Conservation (phyloP, 176 grass and related monocot species). For the Hyparrhenia diplandra region DNA sequence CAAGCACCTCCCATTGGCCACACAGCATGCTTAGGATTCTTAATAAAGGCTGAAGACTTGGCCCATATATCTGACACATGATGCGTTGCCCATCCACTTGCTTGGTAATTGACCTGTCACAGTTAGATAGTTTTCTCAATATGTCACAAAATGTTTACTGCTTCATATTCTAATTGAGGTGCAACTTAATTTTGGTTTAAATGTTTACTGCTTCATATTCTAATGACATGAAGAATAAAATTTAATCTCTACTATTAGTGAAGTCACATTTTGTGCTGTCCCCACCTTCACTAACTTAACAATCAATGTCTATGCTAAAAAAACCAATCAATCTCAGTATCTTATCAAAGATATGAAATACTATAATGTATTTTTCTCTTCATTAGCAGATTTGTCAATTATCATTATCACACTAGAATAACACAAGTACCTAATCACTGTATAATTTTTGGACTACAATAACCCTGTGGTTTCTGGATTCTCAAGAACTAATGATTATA, state of each 20-base stretch:
- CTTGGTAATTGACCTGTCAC: constrained; percentile 70
- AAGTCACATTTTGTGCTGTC: not conserved
- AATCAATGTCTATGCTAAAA: not conserved
- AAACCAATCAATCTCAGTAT: not conserved
- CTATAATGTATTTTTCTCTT: not conserved
- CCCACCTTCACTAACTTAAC: too few relatives aligned
- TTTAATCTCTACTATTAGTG: not conserved
- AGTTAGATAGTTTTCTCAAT: not conserved
- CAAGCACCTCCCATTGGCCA: constrained; percentile 94
- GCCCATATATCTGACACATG: constrained; percentile 83
- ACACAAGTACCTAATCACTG: too few relatives aligned
- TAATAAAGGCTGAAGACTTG: constrained; percentile 62
- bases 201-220: not conserved
- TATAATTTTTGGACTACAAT: too few relatives aligned
- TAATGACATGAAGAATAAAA: not conserved
- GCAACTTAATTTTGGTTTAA: not conserved
- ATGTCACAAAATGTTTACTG: not conserved
- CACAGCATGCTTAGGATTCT: constrained; percentile 49
- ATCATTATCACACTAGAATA: not conserved
- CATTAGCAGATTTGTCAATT: not conserved
- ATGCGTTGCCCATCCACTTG: constrained; percentile 66
- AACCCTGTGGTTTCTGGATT: too few relatives aligned
- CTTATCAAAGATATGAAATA: not conserved
- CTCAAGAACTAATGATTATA: too few relatives aligned
- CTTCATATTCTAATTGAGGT: not conserved